Evolutionary conservation across 1,139 yeast genomes (phyloP).

Genomic region (Meyerozyma elateridarum): DNA sequence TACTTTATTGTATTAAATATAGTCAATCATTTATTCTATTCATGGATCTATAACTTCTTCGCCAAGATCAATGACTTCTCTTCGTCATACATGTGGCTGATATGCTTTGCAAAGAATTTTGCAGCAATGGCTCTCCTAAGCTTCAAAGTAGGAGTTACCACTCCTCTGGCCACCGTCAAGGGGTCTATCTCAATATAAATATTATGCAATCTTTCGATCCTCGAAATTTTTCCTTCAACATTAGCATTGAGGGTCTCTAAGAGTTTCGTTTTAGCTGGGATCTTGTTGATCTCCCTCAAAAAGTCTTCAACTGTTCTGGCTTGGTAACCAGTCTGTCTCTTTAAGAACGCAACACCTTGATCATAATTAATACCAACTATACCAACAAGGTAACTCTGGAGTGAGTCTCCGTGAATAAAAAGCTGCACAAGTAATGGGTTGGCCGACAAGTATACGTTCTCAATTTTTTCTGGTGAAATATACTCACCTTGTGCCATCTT

Average conservation of each 20-base stretch:
- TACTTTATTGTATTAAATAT: no score
- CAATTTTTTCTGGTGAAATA: conserved; percentile 41
- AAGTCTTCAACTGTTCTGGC: conserved; percentile 4
- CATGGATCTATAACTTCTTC: no score
- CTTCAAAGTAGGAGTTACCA: conserved; percentile 41
- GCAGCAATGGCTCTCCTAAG: conserved; percentile 36
- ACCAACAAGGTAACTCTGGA: conserved; percentile 57
- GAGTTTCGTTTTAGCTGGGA: conserved; percentile 21
- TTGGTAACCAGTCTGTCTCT: conserved; percentile 1
- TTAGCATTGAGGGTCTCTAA: conserved; percentile 26
- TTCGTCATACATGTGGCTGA: conserved; percentile 14
- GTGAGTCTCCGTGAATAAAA: conserved; percentile 57
- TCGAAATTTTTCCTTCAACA: conserved; percentile 21
- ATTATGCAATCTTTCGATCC: conserved; percentile 37
- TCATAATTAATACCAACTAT: conserved; percentile 48
- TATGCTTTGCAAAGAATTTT: conserved; percentile 21
- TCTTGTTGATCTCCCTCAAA: conserved; percentile 18
- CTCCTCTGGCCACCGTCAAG: conserved; percentile 32
- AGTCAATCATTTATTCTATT: no score
- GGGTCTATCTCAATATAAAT: conserved; percentile 34
- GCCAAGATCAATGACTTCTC: conserved; percentile 16
- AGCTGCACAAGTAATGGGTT: conserved; percentile 32
- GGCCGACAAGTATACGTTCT: conserved; percentile 31
- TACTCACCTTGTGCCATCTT: conserved; percentile 44
- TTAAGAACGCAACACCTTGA: background rate